Conservation (phyloP, 225 moss, liverwort and hornwort genomes). For the Neckera pumila region DNA sequence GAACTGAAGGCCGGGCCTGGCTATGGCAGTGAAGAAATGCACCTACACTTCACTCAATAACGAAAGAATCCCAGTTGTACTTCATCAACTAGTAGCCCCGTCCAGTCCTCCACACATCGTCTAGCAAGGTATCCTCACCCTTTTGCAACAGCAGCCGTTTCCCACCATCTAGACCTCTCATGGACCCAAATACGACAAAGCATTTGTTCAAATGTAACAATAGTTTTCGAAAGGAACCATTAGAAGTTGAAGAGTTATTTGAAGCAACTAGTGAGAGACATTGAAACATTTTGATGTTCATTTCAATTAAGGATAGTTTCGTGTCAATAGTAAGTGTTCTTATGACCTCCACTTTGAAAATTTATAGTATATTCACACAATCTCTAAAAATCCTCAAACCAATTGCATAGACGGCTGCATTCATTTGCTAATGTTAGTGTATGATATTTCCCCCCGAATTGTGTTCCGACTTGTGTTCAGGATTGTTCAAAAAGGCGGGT, state of each 20-base stretch:
- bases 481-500: background rate
- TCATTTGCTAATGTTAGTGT: background rate
- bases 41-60: no score
- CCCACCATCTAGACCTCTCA: background rate
- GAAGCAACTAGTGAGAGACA: background rate
- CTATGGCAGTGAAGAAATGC: background rate
- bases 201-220: background rate
- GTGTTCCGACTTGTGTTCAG: no score
- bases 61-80: background rate
- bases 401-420: background rate
- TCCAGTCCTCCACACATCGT: background rate
- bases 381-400: background rate
- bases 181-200: no score
- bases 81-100: background rate
- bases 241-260: background rate
- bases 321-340: background rate
- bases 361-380: fast-evolving
- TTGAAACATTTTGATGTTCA: background rate
- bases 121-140: no score
- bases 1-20: background rate
- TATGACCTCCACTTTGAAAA: background rate
- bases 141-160: background rate
- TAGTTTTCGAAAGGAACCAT: background rate
- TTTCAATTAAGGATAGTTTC: fast-evolving
- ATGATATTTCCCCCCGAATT: background rate